Evolutionary conservation across 2,329 filamentous ascomycete species (phyloP), one percentile per base, ranked within the genome.

Genomic region (Talaromyces atroroseus): DNA sequence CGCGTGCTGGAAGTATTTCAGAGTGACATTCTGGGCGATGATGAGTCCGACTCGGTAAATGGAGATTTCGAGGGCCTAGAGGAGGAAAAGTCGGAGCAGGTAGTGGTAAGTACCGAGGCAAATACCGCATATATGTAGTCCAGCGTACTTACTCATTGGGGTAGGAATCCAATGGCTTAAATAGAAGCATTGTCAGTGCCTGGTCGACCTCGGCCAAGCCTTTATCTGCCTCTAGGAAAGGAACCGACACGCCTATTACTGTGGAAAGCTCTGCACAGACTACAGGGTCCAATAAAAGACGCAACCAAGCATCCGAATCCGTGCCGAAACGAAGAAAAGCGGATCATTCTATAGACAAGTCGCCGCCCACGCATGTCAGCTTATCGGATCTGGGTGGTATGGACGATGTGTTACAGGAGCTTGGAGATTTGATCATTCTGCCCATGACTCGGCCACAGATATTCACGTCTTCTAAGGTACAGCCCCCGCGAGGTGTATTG

Each of bases 381-480:
- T 76, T 94, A 6, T 78, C 82, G 18, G 88, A 92, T 66, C 77
- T 95, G 46, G 90, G 89, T 50, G 90, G 90, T 10, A 82, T 94
- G 57, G 87, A 90, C 59, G 80, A 84, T 60, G 82, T 92, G 16
- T 83, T 90, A 47, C 75, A 82, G 48, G 80, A 89, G 63, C 76
- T 92, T 54, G 84, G 86, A 59, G 82, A 89, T 61, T 80, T 88
- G 24, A 79, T 94, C 11, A 85, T 88, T 42, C 78, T 90, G 61
- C 90, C 90, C 2, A 82, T 95, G 68, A 80, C 84, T 18, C 80
- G 79, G 29, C 85, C 88, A 0, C 79, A 86, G 61, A 80, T 83
- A 49, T 92, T 88, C 64, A 74, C 81, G 36, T 76, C 80, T 18
- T 82, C 84, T 34, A 84, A 85, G 24, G 81, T 89, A 46, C 84